Evolutionary conservation across 1,284 basidiomycete genomes (phyloP), one percentile per base, ranked within the genome.

Genomic region (Tremellales sp.): DNA sequence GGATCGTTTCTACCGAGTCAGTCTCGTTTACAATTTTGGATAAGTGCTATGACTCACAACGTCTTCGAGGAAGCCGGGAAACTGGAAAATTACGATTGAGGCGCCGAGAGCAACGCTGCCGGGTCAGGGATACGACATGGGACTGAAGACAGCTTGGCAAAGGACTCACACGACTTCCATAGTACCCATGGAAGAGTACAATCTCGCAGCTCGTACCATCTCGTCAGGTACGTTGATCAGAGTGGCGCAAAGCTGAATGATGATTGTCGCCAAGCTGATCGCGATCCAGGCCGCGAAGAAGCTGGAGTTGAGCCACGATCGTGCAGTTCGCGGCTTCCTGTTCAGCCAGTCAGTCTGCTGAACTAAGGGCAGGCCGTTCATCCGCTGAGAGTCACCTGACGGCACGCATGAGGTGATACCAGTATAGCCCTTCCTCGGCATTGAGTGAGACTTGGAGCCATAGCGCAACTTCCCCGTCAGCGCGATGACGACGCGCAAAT

Each of bases 371-470:
- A 11, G 21, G 19, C 8, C 12, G 37, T 7, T 25, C 43, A 21
- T 35, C 17, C 35, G 19, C 25, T 13, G 29, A 36, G 39, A n/a
- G n/a, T n/a, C n/a, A n/a, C n/a, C 52, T 48, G 6, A 64, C 60
- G 35, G 62, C 62, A 17, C 57, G 46, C 55, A 66, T 66, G 24
- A 66, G 54, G 45, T 62, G 58, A 40, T 58, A 61, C 64, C 64
- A 66, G 50, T 66, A 66, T 8, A 66, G 49, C 0, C 56, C 58
- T 49, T 64, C 64, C 54, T 66, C 60, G 23, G 61, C 60, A 36
- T 59, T 62, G 21, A 66, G 55, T 2, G 59, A 62, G 41, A 56
- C 53, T 45, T 64, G 60, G 8, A 61, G 47, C 36, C 44, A 51
- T 45, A 60, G 60, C 12, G 56, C 55, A 29, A 60, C 59, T 58